These are phyloP conservation scores for Phytophthora kernoviae DNA, from an alignment of 352 stramenopile species.

Conservation along the genomic window DNA sequence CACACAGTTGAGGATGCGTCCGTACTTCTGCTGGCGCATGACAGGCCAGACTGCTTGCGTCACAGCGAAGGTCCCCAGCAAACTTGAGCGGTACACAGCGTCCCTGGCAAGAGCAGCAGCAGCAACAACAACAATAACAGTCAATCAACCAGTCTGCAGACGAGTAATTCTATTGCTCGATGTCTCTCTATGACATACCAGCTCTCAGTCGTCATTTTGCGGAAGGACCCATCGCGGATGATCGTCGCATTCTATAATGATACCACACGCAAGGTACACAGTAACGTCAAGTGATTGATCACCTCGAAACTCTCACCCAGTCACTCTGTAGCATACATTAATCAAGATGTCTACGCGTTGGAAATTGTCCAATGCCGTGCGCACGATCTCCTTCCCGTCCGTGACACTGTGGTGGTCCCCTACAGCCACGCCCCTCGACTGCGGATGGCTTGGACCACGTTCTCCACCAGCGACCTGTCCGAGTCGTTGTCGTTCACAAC, in stretches of 20 bases:
- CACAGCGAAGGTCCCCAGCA: slow-evolving; percentile 65
- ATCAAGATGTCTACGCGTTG: slow-evolving; percentile 75
- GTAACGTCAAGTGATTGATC: slow-evolving; percentile 3
- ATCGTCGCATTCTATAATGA: slow-evolving; percentile 66
- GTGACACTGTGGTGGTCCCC: slow-evolving; percentile 56
- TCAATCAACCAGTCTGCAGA: slow-evolving; percentile 8
- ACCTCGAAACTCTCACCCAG: slow-evolving; percentile 3
- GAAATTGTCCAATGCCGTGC: slow-evolving; percentile 50
- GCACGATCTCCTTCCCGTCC: slow-evolving; percentile 51
- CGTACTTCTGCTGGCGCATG: slow-evolving; percentile 76
- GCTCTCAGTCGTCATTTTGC: slow-evolving; percentile 67
- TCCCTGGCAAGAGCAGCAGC: slow-evolving; percentile 33
- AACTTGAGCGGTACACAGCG: slow-evolving; percentile 60
- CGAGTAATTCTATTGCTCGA: not conserved
- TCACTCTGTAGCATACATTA: slow-evolving; percentile 46
- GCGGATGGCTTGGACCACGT: slow-evolving; percentile 47
- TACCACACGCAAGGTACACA: not conserved
- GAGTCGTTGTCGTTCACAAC: slow-evolving; percentile 74
- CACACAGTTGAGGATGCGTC: slow-evolving; percentile 74
- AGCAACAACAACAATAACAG: no score
- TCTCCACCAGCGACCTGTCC: slow-evolving; percentile 49
- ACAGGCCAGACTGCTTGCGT: slow-evolving; percentile 70
- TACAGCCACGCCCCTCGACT: slow-evolving; percentile 44
- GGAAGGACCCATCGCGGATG: slow-evolving; percentile 76
- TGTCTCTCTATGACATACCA: slow-evolving; percentile 35